These are phyloP conservation scores for Entomophthora muscae DNA, from an alignment of 371 early-diverging fungal genomes.

Conservation along the genomic window DNA sequence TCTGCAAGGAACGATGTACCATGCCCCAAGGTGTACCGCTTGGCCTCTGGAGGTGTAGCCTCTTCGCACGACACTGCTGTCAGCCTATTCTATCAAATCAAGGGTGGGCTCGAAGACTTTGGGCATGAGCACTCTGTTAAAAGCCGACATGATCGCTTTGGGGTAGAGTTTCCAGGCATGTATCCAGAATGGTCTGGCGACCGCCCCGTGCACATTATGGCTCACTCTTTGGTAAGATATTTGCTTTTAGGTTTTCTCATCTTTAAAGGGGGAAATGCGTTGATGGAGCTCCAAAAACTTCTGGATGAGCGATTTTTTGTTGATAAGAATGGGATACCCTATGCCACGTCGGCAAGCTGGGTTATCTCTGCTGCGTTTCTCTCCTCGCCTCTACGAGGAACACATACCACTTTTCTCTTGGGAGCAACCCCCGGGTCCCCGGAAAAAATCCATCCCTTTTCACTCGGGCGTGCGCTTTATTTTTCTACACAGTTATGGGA, in stretches of 20 bases:
- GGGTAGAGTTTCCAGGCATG: neutral
- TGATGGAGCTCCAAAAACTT: neutral
- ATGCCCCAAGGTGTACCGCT: slow-evolving; percentile 1
- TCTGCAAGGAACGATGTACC: neutral
- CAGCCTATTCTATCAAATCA: neutral
- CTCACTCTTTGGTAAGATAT: neutral
- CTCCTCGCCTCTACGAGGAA: neutral
- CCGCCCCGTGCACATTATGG: neutral
- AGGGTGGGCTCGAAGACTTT: neutral
- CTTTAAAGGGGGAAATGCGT: neutral
- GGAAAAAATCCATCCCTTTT: neutral
- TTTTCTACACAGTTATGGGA: neutral
- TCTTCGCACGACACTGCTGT: neutral
- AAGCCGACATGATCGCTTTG: neutral
- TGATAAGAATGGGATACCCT: neutral
- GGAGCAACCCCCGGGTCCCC: neutral
- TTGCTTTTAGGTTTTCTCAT: neutral
- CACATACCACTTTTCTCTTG: neutral
- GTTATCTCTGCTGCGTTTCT: neutral
- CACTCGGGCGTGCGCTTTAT: neutral
- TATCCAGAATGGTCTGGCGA: neutral
- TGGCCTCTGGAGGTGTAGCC: neutral
- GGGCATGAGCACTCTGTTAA: neutral
- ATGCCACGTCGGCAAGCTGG: neutral
- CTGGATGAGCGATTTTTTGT: neutral